Base-by-base conservation (phyloP, 306 rosid genomes). In the Prunus salicina region DNA sequence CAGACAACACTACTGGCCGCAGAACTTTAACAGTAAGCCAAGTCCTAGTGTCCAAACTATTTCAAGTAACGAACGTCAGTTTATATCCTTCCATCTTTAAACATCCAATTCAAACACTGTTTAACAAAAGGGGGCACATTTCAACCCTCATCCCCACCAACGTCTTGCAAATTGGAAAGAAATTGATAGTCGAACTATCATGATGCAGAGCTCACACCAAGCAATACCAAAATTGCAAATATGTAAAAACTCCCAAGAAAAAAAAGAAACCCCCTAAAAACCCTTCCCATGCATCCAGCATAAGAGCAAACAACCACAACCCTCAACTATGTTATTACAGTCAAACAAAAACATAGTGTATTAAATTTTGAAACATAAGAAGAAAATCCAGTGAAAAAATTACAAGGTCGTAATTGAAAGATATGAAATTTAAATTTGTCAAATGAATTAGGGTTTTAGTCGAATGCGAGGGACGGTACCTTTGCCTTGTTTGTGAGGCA, bases 401-500 rank as follows among this genome's bases (percentile, higher is more conserved):
- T 16, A 64, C 47, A 0, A 13, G 13, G 69, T 9, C 19, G 34
- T 30, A 34, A 18, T 7, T 11, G 25, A 64, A 14, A 62, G 28
- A 15, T 27, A 28, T 11, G 50, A 34, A 3, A 14, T 27, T 64
- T 34, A 19, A 34, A 64, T 64, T 19, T 18, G 50, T 3, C 24
- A 34, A 20, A 11, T 20, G 28, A 66, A n/a, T 20, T 72, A 56
- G 76, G 76, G 76, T 3, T 38, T 72, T 8, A 24, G 57, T 13
- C 60, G 46, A 43, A 66, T 22, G 41, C 43, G 24, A 25, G 14
- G 51, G 15, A 38, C 25, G 57, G 22, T 80, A 95, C 98, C 97
- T 90, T 82, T 83, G 93, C 78, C 93, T 86, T 28, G 97, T 75
- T 81, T 90, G 97, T 46, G 95, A 87, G 43, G 91, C 81, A 13